Evolutionary conservation across 352 stramenopile species (phyloP), one percentile per base, ranked within the genome.

Genomic region (Phytophthora kernoviae): DNA sequence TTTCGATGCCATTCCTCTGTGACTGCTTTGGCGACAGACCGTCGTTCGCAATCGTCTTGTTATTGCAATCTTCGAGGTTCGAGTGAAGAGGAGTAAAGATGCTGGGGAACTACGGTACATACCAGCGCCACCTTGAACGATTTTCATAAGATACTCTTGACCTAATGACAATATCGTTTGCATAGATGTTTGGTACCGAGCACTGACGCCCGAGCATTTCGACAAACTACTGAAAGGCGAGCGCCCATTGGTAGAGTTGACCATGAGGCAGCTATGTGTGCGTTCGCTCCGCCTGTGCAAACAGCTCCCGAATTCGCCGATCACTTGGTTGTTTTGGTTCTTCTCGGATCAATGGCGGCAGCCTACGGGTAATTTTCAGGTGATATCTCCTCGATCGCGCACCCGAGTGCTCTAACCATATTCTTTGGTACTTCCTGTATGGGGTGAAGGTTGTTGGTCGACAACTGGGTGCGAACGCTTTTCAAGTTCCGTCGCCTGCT

Each of bases 251-350:
- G 74, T 75, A 9, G 68, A 70, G 54, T 75, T 85, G 49, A 91
- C 84, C 7, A 69, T 89, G 57, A 75, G 81, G 10, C 81, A 93
- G 52, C 75, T 93, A 8, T 91, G 81, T 41, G 65, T 90, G 33
- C 70, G 73, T 9, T 86, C 76, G 48, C 81, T 93, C 36, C 67
- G 73, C 27, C 50, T 93, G 20, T 95, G 81, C 71, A 90, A 91
- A 49, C 87, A 90, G 41, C 55, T 95, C 8, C 86, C 86, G 33
- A 88, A 93, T 55, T 95, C 86, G 40, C 86, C 84, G 0, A 86
- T 93, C 50, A 95, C 82, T 40, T 95, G 86, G 86, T 62, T 93
- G 26, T 95, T 88, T 58, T 95, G 30, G 65, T 79, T 17, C 66
- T 91, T 1, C 59, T 95, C 15, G 86, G 86, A 2, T 66, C 63